A percentile compares a stretch with the other conserved stretches of the same genome.
These are phyloP conservation scores for Gypsophila paniculata DNA, from an alignment of 179 eudicot genomes.

Conservation along the genomic window DNA sequence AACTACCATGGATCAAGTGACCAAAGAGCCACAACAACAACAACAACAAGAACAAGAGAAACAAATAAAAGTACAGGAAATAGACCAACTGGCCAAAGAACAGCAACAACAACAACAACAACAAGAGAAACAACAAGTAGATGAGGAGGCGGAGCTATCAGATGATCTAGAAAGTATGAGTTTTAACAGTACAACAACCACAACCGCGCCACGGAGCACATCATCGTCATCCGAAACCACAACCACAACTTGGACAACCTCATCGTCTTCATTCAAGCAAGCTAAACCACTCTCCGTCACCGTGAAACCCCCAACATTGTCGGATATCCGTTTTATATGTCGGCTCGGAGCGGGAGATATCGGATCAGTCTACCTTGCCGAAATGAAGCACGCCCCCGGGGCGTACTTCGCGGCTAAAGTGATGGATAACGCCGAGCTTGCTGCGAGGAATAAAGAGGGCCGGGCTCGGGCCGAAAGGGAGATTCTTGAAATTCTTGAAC, in stretches of 20 bases:
- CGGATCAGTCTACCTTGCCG: constrained; percentile 75
- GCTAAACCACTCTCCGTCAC: constrained; percentile 26
- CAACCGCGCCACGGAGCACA: constrained; percentile 55
- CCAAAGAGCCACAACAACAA: too few species aligned
- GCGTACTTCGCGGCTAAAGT: constrained; percentile 71
- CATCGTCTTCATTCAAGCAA: constrained; percentile 28
- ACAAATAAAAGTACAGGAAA: too few species aligned
- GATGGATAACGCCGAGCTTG: constrained; percentile 69
- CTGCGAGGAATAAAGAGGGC: constrained; percentile 67
- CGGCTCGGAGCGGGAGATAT: constrained; percentile 90
- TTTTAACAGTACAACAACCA: constrained; percentile 64
- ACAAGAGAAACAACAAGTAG: constrained; percentile 19
- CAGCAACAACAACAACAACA: constrained; percentile 9
- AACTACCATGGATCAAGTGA: too few species aligned
- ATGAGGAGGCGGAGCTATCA: constrained; percentile 35
- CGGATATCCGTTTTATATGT: constrained; percentile 68
- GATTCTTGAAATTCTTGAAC: constrained; percentile 68
- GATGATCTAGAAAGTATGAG: constrained; percentile 77
- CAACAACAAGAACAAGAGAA: too few species aligned
- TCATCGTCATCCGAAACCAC: constrained; percentile 60
- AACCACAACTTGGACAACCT: constrained; percentile 46
- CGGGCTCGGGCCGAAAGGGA: constrained; percentile 67
- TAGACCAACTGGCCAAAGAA: too few species aligned
- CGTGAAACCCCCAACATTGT: constrained; percentile 24
- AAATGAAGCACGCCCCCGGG: constrained; percentile 40